phyloP scores from a whole-genome alignment of 345 rosid genomes.

The Moricandia arvensis region DNA sequence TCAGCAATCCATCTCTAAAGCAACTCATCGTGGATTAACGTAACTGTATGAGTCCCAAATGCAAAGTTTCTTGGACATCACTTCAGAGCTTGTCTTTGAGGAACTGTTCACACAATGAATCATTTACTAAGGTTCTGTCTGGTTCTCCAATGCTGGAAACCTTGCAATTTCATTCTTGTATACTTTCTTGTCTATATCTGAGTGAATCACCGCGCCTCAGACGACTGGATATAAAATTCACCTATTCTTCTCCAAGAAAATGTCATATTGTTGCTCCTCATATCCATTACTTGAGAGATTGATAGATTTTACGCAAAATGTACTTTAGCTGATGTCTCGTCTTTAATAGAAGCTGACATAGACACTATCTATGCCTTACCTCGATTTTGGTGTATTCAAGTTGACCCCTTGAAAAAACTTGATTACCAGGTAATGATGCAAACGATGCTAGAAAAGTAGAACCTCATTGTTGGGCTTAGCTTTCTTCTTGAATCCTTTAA shows the following conservation, averaged over 20 bases:
- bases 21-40: neutral
- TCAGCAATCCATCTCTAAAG: neutral
- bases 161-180: neutral
- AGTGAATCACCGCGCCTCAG: neutral
- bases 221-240: neutral
- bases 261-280: constrained; percentile 13
- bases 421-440: neutral
- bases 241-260: neutral
- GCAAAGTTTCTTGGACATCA: constrained; percentile 7
- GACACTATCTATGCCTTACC: neutral
- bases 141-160: constrained; percentile 1
- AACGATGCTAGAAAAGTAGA: constrained; percentile 16
- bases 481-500: neutral
- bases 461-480: constrained; percentile 6
- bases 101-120: neutral
- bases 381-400: neutral
- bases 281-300: constrained; percentile 13
- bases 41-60: neutral
- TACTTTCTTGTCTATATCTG: neutral
- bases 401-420: neutral
- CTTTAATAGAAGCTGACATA: constrained; percentile 12
- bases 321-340: constrained; percentile 3
- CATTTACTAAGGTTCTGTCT: neutral
- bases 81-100: neutral
- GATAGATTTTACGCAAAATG: neutral